Conservation (phyloP, 768 basidiomycete genomes). For the Gymnopilus dilepis region DNA sequence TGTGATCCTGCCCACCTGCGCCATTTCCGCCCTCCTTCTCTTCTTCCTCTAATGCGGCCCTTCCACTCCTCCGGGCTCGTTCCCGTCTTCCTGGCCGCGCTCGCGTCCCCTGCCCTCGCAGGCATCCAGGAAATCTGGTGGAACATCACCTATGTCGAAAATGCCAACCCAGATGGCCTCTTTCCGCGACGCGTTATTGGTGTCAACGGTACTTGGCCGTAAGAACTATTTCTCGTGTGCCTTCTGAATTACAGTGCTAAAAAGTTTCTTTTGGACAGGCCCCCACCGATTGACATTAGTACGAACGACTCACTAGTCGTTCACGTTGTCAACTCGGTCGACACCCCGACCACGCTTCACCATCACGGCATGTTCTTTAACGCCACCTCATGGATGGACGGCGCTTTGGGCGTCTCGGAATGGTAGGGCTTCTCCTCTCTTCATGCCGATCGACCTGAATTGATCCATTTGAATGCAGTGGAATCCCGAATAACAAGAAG, state of each 20-base stretch:
- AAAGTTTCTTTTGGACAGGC: constrained; percentile 47
- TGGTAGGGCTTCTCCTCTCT: constrained; percentile 54
- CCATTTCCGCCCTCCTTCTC: not conserved
- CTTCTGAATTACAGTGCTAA: not conserved
- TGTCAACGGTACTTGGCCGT: constrained; percentile 95
- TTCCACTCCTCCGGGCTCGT: constrained; percentile 7
- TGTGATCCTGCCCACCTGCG: not conserved
- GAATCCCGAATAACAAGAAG: constrained; percentile 74
- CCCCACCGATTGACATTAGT: constrained; percentile 79
- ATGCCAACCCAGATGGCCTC: constrained; percentile 86
- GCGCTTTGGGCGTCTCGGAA: constrained; percentile 81
- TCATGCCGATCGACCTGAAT: not conserved
- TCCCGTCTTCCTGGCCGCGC: constrained; percentile 31
- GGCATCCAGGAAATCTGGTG: constrained; percentile 82
- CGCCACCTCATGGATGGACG: constrained; percentile 86
- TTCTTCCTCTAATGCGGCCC: constrained; percentile 6
- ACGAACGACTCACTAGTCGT: constrained; percentile 76
- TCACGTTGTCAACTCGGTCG: constrained; percentile 77
- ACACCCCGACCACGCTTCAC: constrained; percentile 74
- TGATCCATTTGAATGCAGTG: constrained; percentile 44
- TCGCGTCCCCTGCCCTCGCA: constrained; percentile 53
- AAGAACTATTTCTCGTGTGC: constrained; percentile 35
- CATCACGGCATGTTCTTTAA: constrained; percentile 98
- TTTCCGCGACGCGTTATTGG: constrained; percentile 79
- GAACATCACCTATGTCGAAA: constrained; percentile 85